Base-by-base conservation (phyloP, 2,329 filamentous ascomycete species). In the Trichoderma sp. region DNA sequence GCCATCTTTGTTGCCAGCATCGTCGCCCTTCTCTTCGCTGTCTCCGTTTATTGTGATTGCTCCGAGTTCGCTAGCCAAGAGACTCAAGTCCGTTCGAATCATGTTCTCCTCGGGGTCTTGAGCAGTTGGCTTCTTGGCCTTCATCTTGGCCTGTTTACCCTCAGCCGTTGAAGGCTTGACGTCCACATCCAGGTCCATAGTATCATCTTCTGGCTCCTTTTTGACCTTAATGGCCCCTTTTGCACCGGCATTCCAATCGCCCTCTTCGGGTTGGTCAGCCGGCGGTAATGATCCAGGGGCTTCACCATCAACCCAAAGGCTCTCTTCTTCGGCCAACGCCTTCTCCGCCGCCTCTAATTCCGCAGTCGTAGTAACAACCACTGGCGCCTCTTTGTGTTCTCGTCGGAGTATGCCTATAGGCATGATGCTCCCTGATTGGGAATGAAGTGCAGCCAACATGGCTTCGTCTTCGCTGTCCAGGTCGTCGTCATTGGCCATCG, bases 381-480 rank as follows among this genome's bases (percentile, higher is more conserved):
- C 76, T n/a, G 82, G 83, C 27, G 82, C 78, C 17, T 87, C 83
- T 73, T 86, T 83, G 71, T 86, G 84, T 70, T 86, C 83, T 69
- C 80, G 79, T 69, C 86, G 81, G 70, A 82, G 81, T 70, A 88
- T 86, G 58, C 85, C 85, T 78, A 88, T 84, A 17, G 86, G 86
- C 71, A 87, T 78, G 22, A 81, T 74, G 60, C 72, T 78, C 68
- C 72, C 73, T 57, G 74, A 58, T 22, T 72, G 75, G 32, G 72
- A 71, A 68, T 74, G 74, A 8, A 80, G 75, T 2, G 77, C 78
- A 12, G 72, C 75, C 54, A 80, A 76, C 74, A 81, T 81, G 56
- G 77, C 77, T 67, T 83, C 79, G 64, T 82, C 78, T n/a, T 82
- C 79, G 70, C 80, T 81, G 59, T 81, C 79, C 57, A 83, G 76